phyloP scores from a whole-genome alignment of 108 stramenopile species.

The Cyclotella kingstonii region DNA sequence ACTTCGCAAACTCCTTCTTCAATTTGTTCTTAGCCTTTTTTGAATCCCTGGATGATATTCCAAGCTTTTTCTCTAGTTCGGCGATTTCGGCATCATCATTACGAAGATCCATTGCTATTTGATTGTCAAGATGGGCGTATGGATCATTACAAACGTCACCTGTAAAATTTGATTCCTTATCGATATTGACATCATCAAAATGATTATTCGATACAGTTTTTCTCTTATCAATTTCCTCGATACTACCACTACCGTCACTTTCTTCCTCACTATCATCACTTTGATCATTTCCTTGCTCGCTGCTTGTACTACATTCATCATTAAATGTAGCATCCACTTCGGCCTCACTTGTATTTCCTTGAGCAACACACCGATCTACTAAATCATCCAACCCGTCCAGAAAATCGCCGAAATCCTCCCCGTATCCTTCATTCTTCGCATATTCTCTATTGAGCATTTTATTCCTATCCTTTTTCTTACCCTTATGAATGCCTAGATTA shows the following conservation, averaged over 20 bases:
- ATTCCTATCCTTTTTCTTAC: not conserved
- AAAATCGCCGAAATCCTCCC: conserved; percentile 83
- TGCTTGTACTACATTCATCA: conserved; percentile 8
- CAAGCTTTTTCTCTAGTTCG: conserved; percentile 47
- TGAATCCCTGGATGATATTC: conserved; percentile 20
- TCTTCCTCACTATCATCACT: conserved; percentile 25
- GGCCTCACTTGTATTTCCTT: conserved; percentile 10
- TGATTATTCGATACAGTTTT: not conserved
- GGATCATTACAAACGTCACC: no score
- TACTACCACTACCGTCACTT: conserved; percentile 6
- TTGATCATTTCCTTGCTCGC: conserved; percentile 4
- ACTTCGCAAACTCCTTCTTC: conserved; percentile 37
- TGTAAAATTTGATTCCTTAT: no score
- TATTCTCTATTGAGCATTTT: conserved; percentile 66
- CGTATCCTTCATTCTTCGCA: conserved; percentile 77
- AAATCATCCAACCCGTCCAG: conserved; percentile 69
- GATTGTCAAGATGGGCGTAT: conserved; percentile 49
- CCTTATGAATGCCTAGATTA: conserved; percentile 51
- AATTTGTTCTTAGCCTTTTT: conserved; percentile 41
- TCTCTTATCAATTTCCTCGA: not conserved
- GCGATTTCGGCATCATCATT: conserved; percentile 53
- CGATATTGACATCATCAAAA: conserved; percentile 35
- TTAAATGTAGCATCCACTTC: conserved; percentile 18
- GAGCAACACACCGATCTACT: conserved; percentile 50
- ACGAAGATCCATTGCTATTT: conserved; percentile 37